Percentiles rank a stretch among this genome's conserved stretches.
phyloP scores from a whole-genome alignment of 2,329 filamentous ascomycete species.

The Aspergillus fumigatus region DNA sequence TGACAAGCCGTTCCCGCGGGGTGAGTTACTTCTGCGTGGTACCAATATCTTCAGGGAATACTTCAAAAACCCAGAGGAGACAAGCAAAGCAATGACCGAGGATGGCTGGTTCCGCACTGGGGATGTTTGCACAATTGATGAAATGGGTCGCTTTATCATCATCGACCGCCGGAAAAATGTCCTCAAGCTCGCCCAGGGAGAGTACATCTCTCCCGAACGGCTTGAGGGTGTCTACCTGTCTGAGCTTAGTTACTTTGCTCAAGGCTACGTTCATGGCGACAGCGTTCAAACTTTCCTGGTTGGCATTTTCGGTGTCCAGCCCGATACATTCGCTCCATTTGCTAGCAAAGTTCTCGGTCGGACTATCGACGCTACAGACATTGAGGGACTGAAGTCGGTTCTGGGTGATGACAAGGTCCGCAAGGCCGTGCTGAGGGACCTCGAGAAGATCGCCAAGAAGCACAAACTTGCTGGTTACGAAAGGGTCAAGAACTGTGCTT shows the following conservation, averaged over 20 bases:
- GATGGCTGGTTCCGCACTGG: slow-evolving; percentile 98
- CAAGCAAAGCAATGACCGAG: slow-evolving; percentile 70
- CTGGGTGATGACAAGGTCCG: slow-evolving; percentile 66
- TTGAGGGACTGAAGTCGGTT: slow-evolving; percentile 62
- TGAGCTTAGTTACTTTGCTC: slow-evolving; percentile 70
- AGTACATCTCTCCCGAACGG: slow-evolving; percentile 95
- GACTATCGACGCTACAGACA: slow-evolving; percentile 60
- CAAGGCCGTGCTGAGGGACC: slow-evolving; percentile 69
- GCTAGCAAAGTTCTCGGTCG: slow-evolving; percentile 71
- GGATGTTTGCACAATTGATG: slow-evolving; percentile 83
- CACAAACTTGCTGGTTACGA: slow-evolving; percentile 93
- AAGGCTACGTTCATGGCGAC: slow-evolving; percentile 89
- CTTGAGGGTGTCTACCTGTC: slow-evolving; percentile 93
- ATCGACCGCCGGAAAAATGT: slow-evolving; percentile 98
- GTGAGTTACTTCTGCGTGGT: slow-evolving; percentile 81
- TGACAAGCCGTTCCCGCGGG: slow-evolving; percentile 84
- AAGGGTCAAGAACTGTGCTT: slow-evolving; percentile 65
- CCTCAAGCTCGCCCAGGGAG: slow-evolving; percentile 95
- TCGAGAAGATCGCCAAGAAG: slow-evolving; percentile 73
- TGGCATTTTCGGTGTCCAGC: slow-evolving; percentile 81
- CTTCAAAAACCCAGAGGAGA: slow-evolving; percentile 86
- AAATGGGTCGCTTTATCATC: slow-evolving; percentile 81
- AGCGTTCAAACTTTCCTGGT: slow-evolving; percentile 76
- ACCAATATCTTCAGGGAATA: slow-evolving; percentile 80
- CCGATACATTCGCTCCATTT: slow-evolving; percentile 75